phyloP scores from a whole-genome alignment of 2,329 filamentous ascomycete species.

The Aureobasidium musti region DNA sequence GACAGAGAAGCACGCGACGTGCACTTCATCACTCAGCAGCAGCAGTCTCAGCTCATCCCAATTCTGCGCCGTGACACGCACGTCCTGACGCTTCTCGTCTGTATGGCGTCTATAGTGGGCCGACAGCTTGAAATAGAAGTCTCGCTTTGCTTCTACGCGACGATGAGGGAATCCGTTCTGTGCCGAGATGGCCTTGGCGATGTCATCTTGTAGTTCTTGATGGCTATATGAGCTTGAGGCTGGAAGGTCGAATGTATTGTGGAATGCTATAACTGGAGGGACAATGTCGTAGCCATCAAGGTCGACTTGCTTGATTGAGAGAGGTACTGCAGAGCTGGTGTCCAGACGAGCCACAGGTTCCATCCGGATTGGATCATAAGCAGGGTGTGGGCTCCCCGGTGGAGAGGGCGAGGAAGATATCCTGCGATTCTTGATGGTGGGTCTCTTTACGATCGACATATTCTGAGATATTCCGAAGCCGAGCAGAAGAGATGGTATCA shows the following conservation, averaged over 20 bases:
- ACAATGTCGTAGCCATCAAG: slow-evolving; percentile 23
- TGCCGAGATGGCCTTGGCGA: slow-evolving; percentile 18
- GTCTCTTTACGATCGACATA: slow-evolving; percentile 24
- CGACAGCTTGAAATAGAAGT: slow-evolving; percentile 18
- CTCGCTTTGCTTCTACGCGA: slow-evolving; percentile 10
- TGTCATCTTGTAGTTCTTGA: slow-evolving; percentile 16
- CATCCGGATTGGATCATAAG: slow-evolving; percentile 14
- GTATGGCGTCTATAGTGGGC: slow-evolving; percentile 5
- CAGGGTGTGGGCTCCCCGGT: slow-evolving; percentile 3
- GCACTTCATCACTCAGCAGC: slow-evolving; percentile 11
- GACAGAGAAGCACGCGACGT: slow-evolving; percentile 15
- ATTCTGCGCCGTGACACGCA: slow-evolving; percentile 15
- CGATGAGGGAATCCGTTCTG: slow-evolving; percentile 6
- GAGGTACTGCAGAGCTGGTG: background rate
- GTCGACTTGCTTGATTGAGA: slow-evolving; percentile 25
- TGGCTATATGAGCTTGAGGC: background rate
- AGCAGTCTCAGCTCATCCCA: slow-evolving; percentile 16
- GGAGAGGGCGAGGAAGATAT: slow-evolving; percentile 19
- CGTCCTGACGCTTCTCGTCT: slow-evolving; percentile 16
- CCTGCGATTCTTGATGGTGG: slow-evolving; percentile 2
- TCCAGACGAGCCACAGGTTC: background rate
- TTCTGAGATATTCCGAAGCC: background rate
- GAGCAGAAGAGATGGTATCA: background rate
- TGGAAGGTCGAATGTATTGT: slow-evolving; percentile 9
- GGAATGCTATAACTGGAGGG: background rate